Conservation (phyloP, 2,329 filamentous ascomycete species). For the Paecilomyces formosus region DNA sequence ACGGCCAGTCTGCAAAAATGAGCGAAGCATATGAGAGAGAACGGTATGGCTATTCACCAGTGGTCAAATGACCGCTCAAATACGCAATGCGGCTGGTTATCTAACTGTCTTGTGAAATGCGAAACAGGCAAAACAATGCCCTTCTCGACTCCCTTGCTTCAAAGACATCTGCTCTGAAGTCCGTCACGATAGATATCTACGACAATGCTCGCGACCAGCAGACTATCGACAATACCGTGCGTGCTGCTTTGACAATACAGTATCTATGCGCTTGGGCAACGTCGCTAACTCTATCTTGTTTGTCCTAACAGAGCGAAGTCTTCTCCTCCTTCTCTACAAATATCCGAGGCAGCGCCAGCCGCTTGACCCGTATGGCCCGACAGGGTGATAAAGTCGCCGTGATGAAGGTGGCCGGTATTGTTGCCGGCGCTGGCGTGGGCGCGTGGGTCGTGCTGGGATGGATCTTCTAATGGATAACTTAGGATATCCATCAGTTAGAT, state of each 20-base stretch:
- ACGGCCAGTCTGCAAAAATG: slow-evolving; percentile 43
- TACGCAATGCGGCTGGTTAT: not conserved
- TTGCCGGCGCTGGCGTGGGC: slow-evolving; percentile 64
- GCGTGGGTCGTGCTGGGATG: slow-evolving; percentile 66
- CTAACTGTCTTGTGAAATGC: slow-evolving; percentile 4
- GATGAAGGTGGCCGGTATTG: slow-evolving; percentile 77
- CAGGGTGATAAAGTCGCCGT: slow-evolving; percentile 87
- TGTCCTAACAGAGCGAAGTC: slow-evolving; percentile 64
- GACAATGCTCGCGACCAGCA: slow-evolving; percentile 85
- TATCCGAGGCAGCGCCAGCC: slow-evolving; percentile 73
- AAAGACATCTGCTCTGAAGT: slow-evolving; percentile 86
- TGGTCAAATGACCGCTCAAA: slow-evolving; percentile 2
- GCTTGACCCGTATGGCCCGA: slow-evolving; percentile 83
- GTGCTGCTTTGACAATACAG: slow-evolving; percentile 20
- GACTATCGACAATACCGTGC: slow-evolving; percentile 78
- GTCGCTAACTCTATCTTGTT: not conserved
- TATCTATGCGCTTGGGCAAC: not conserved
- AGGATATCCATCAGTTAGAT: not conserved
- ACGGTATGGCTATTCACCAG: slow-evolving; percentile 37
- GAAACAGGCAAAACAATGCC: slow-evolving; percentile 75
- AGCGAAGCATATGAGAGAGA: slow-evolving; percentile 73
- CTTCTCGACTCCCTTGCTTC: slow-evolving; percentile 83
- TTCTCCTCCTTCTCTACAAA: slow-evolving; percentile 81
- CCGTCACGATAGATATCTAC: slow-evolving; percentile 96
- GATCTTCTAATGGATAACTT: slow-evolving; percentile 40